A percentile compares a stretch with the other conserved stretches of the same genome.
These are phyloP conservation scores for Cercospora zeae-maydis DNA, from an alignment of 2,329 filamentous ascomycete genomes.

Conservation along the genomic window DNA sequence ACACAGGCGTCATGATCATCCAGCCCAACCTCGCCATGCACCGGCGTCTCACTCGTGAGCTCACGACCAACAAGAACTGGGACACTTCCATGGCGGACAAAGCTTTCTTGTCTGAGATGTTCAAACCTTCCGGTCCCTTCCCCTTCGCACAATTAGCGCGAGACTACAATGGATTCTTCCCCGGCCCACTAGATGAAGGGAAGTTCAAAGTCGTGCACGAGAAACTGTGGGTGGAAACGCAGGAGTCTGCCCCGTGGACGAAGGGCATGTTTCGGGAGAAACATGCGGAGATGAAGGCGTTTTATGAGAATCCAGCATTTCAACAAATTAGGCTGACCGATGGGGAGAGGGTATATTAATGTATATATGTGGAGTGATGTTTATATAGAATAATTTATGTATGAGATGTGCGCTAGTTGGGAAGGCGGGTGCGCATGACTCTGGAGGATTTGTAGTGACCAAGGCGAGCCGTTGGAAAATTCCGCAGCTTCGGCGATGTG, in stretches of 20 bases:
- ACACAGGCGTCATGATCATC: slow-evolving; percentile 23
- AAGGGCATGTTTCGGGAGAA: slow-evolving; percentile 18
- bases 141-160: slow-evolving; percentile 14
- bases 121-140: slow-evolving; percentile 17
- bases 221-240: slow-evolving; percentile 18
- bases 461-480: not conserved
- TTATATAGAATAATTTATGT: not conserved
- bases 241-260: slow-evolving; percentile 13
- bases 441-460: not conserved
- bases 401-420: not conserved
- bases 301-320: slow-evolving; percentile 20
- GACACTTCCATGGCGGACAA: slow-evolving; percentile 23
- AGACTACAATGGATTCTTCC: slow-evolving; percentile 24
- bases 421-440: not conserved
- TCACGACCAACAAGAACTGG: slow-evolving; percentile 15
- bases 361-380: not conserved
- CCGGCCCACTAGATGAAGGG: slow-evolving; percentile 10
- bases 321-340: slow-evolving; percentile 4
- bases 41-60: slow-evolving; percentile 17
- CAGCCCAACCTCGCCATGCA: slow-evolving; percentile 25
- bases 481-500: not conserved
- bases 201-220: slow-evolving; percentile 23
- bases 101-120: slow-evolving; percentile 21
- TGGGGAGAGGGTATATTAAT: slow-evolving; percentile 14
- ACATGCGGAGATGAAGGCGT: slow-evolving; percentile 18